A percentile compares a stretch with the other conserved stretches of the same genome.
Conservation (phyloP, 1,139 yeast species). For the Protomyces lactucae-debilis region DNA sequence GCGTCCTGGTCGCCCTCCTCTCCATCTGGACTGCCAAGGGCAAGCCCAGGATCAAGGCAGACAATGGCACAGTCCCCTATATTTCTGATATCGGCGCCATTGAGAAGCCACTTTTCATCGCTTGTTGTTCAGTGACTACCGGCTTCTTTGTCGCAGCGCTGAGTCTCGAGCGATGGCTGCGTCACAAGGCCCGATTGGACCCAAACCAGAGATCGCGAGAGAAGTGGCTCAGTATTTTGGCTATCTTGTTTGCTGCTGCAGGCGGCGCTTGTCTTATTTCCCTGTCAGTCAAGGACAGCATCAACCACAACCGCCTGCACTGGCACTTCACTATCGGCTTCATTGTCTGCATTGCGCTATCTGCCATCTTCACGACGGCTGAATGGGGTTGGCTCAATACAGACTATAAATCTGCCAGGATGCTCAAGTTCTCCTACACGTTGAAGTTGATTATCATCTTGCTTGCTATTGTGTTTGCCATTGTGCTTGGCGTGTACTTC, state of each 20-base stretch:
- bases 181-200: conserved; percentile 52
- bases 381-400: conserved; percentile 61
- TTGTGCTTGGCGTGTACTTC: conserved; percentile 57
- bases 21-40: conserved; percentile 76
- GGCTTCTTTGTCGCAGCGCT: conserved; percentile 66
- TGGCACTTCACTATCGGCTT: conserved; percentile 41
- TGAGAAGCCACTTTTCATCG: conserved; percentile 72
- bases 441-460: conserved; percentile 61
- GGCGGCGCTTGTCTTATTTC: conserved; percentile 76
- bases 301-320: conserved; percentile 57
- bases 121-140: conserved; percentile 77
- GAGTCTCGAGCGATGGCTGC: conserved; percentile 53
- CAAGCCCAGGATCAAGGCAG: conserved; percentile 13
- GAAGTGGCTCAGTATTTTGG: conserved; percentile 48
- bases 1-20: conserved; percentile 68
- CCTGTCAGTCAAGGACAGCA: conserved; percentile 70
- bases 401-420: conserved; percentile 42
- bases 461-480: conserved; percentile 65
- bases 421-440: conserved; percentile 45
- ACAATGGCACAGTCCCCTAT: conserved; percentile 42
- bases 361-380: conserved; percentile 56
- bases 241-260: conserved; percentile 52
- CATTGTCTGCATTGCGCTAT: conserved; percentile 62
- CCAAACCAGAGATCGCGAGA: conserved; percentile 51
- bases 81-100: conserved; percentile 85